Evolutionary conservation across 208 protist species (phyloP).

Genomic region (Kentomonas sorsogonicus): DNA sequence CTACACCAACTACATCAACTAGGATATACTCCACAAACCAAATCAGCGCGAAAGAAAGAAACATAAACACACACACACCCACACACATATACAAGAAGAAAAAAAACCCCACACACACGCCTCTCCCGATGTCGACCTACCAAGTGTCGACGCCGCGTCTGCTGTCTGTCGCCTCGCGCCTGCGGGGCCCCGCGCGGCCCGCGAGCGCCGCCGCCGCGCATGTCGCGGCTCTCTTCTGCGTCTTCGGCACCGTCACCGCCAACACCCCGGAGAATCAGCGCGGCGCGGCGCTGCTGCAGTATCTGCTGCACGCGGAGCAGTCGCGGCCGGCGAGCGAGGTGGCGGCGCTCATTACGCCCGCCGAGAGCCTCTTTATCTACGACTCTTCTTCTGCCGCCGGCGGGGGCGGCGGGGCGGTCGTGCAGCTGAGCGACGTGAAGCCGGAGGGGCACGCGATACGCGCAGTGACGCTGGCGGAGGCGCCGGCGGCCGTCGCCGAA

Average conservation of each 20-base stretch:
- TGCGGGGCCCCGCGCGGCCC: no score
- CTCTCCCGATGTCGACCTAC: no score
- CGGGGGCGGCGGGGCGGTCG: slow-evolving; percentile 15
- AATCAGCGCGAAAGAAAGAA: no score
- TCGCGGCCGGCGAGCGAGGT: slow-evolving; percentile 48
- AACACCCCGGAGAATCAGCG: slow-evolving; percentile 82
- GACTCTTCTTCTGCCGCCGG: slow-evolving; percentile 2
- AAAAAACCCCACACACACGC: no score
- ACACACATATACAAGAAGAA: no score
- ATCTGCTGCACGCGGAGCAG: slow-evolving; percentile 48
- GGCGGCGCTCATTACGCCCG: slow-evolving; percentile 38
- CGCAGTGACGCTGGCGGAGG: slow-evolving; percentile 13
- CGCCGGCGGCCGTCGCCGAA: not conserved
- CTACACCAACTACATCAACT: no score
- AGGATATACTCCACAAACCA: no score
- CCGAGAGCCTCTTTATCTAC: slow-evolving; percentile 40
- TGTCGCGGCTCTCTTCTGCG: slow-evolving; percentile 51
- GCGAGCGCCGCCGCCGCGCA: no score
- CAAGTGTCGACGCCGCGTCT: no score
- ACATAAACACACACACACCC: no score
- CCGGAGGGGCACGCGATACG: slow-evolving; percentile 12
- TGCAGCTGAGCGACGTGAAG: slow-evolving; percentile 9
- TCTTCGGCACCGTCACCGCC: slow-evolving; percentile 56
- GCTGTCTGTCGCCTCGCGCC: no score
- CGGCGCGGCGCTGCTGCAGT: slow-evolving; percentile 71